Percentiles rank a stretch among this genome's conserved stretches.
phyloP scores from a whole-genome alignment of 2,329 filamentous ascomycete genomes.

The Sclerotinia sclerotiorum region DNA sequence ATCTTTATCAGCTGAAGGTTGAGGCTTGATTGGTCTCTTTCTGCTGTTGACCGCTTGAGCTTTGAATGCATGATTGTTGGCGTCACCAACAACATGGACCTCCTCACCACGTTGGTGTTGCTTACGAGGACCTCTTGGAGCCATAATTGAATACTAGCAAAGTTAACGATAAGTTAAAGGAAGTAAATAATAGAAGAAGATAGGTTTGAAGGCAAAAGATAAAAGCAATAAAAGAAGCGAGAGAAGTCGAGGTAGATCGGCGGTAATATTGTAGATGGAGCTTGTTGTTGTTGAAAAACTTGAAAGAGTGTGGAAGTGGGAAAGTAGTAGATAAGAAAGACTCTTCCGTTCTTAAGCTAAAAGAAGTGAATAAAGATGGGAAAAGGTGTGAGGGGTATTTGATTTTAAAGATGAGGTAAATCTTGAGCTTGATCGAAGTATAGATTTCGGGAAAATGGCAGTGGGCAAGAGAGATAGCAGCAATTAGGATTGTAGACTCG shows the following conservation, averaged over 20 bases:
- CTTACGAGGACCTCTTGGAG: neutral
- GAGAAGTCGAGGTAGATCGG: neutral
- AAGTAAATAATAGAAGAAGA: neutral
- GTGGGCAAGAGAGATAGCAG: neutral
- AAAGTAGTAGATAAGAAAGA: neutral
- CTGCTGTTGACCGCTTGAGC: neutral
- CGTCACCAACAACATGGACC: neutral
- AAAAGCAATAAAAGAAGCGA: neutral
- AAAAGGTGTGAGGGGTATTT: neutral
- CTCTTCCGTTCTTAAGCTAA: neutral
- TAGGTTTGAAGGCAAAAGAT: neutral
- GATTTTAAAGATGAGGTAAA: neutral
- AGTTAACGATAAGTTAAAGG: neutral
- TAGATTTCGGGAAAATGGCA: neutral
- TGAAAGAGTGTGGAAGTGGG: neutral
- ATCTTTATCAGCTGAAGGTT: neutral
- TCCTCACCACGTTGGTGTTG: neutral
- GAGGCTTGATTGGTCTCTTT: neutral
- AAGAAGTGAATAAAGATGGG: constrained; percentile 12
- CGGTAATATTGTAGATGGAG: neutral
- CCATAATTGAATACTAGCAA: neutral
- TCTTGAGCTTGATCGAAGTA: neutral
- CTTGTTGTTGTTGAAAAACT: neutral
- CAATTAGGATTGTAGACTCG: neutral
- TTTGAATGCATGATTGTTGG: neutral